These are phyloP conservation scores for Raphanus raphanistrum DNA, from an alignment of 345 rosid genomes.

Conservation along the genomic window DNA sequence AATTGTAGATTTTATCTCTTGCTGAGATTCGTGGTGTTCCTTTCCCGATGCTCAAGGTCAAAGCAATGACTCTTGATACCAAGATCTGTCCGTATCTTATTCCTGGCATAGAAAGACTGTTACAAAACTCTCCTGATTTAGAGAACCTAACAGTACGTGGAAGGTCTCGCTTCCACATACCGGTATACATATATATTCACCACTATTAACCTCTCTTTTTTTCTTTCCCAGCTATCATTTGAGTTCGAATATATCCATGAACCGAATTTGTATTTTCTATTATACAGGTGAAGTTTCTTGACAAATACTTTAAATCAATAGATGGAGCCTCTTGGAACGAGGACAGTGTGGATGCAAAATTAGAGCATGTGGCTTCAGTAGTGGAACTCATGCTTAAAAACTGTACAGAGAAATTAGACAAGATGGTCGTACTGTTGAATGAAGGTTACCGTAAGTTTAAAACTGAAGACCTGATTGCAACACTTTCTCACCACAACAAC, in stretches of 20 bases:
- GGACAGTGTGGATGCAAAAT: not conserved
- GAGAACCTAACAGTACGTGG: not conserved
- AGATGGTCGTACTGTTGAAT: not conserved
- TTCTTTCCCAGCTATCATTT: too few relatives aligned
- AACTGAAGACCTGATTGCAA: not conserved
- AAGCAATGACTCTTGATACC: not conserved
- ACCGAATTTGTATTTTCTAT: not conserved
- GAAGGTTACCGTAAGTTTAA: not conserved
- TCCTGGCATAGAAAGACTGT: not conserved
- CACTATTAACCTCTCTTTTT: not conserved
- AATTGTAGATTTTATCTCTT: not conserved
- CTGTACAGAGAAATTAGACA: not conserved
- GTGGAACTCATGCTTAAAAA: not conserved
- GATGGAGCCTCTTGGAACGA: not conserved
- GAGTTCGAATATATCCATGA: too few relatives aligned
- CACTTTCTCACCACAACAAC: not conserved
- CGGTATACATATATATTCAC: not conserved
- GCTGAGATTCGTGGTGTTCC: not conserved
- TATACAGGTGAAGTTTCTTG: not conserved
- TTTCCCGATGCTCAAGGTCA: not conserved
- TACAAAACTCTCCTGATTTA: not conserved
- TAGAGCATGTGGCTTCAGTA: not conserved
- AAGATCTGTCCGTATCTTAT: not conserved
- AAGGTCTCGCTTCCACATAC: not conserved
- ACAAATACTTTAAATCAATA: not conserved